Evolutionary conservation across 495 filamentous ascomycete genomes (phyloP), one percentile per base, ranked within the genome.

Genomic region (Tirmania nivea): DNA sequence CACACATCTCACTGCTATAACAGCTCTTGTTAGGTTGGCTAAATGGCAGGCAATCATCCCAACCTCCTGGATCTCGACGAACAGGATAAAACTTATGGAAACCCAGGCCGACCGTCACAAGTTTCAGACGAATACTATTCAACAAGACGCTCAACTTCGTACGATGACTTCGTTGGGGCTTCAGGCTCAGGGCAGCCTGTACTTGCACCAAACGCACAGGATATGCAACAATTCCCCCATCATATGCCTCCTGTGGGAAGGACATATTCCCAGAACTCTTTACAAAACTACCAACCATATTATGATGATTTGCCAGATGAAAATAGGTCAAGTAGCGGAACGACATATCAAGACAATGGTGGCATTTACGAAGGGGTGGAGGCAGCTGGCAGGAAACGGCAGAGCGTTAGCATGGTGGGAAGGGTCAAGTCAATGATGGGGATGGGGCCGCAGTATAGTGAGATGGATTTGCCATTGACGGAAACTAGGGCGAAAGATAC

Each of bases 401-500:
- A 94, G 59, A 94, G 86, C 63, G 78, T 87, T 50, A 87, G 90
- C 56, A 86, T 95, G 35, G 72, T 92, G 63, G 92, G 88, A 11
- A 78, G 73, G 59, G 83, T 84, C 10, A 96, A 92, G 68, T 81
- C 80, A 67, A 86, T 83, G 77, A 70, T 96, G 52, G 90, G 90
- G 49, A 92, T 94, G 84, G 79, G 76, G 10, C 79, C 84, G 52
- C 80, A 90, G 48, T 95, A 96, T 68, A 92, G 86, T 51, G 92
- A 95, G 65, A 96, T 99, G 92, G 88, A 99, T 61, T 73, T 96
- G 37, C 92, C 92, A 12, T 69, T 99, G 61, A 96, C 86, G 17
- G 87, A 95, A 59, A 67, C 81, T 17, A 75, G 83, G 45, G 73
- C 72, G 36, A 68, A 72, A 56, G 67, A 70, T 52, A 66, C 67